Percentiles rank a stretch among this genome's conserved stretches.
Evolutionary conservation across 129 eudicot genomes (phyloP).

Genomic region (Apium graveolens): DNA sequence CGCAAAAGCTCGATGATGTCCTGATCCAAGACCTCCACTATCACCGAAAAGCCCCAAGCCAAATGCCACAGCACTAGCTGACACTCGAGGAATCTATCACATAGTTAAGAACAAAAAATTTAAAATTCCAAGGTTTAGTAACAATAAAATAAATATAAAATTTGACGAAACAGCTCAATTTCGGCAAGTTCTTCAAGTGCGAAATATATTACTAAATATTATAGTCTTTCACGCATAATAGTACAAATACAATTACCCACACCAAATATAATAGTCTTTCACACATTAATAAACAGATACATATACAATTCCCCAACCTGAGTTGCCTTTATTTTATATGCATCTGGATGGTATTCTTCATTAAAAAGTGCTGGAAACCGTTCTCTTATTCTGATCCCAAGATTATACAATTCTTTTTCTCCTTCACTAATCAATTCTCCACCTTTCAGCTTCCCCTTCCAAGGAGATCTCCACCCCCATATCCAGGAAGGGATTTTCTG

Average conservation of each 20-base stretch:
- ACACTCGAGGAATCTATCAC: constrained; percentile 75
- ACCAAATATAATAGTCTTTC: neutral
- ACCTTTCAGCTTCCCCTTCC: constrained; percentile 81
- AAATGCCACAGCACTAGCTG: constrained; percentile 99
- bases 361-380: constrained; percentile 49
- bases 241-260: neutral
- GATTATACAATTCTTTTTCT: constrained; percentile 75
- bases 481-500: constrained; percentile 75
- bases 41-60: constrained; percentile 94
- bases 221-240: neutral
- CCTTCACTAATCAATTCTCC: constrained; percentile 80
- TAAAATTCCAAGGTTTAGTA: neutral
- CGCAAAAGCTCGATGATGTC: constrained; percentile 86
- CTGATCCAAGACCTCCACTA: constrained; percentile 78
- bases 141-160: neutral
- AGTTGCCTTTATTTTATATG: constrained; percentile 71
- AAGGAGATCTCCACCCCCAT: constrained; percentile 78
- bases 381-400: constrained; percentile 66
- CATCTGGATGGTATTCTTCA: constrained; percentile 77
- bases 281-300: neutral
- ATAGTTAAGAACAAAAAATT: neutral
- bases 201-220: neutral
- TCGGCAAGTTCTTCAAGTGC: neutral
- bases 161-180: neutral
- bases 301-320: constrained; percentile 42